phyloP scores from a whole-genome alignment of 768 basidiomycete species.

The Trametes villosa region DNA sequence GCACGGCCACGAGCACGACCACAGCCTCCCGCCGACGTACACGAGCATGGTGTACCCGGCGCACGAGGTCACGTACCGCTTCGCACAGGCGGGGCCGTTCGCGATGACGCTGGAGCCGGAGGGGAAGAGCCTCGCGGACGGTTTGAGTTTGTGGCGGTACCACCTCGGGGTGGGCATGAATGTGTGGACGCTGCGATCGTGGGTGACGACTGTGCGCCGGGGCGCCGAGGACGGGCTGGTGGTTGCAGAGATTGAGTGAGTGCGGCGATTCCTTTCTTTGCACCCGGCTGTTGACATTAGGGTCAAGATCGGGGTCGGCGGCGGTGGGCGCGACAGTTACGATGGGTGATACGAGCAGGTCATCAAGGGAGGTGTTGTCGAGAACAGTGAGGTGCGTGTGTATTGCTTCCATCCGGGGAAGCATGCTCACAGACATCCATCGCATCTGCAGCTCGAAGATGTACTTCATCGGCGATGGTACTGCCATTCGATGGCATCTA shows the following conservation, averaged over 20 bases:
- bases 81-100: slow-evolving; percentile 28
- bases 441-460: slow-evolving; percentile 20
- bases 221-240: slow-evolving; percentile 27
- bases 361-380: slow-evolving; percentile 23
- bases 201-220: slow-evolving; percentile 27
- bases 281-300: not conserved
- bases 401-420: not conserved
- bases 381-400: slow-evolving; percentile 16
- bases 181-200: slow-evolving; percentile 28
- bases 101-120: slow-evolving; percentile 23
- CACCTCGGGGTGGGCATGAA: slow-evolving; percentile 30
- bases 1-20: slow-evolving; percentile 1
- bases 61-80: slow-evolving; percentile 23
- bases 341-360: slow-evolving; percentile 21
- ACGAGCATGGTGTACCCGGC: slow-evolving; percentile 20
- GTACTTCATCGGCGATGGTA: slow-evolving; percentile 28
- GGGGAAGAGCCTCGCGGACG: not conserved
- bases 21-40: slow-evolving; percentile 27
- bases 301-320: slow-evolving; percentile 20
- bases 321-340: slow-evolving; percentile 20
- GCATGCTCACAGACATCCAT: not conserved
- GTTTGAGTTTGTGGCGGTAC: slow-evolving; percentile 15
- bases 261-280: not conserved
- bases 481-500: slow-evolving; percentile 29
- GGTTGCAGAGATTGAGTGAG: slow-evolving; percentile 32